Evolutionary conservation across 805 yeast genomes (phyloP).

Genomic region (Isabelozyma rhagii): DNA sequence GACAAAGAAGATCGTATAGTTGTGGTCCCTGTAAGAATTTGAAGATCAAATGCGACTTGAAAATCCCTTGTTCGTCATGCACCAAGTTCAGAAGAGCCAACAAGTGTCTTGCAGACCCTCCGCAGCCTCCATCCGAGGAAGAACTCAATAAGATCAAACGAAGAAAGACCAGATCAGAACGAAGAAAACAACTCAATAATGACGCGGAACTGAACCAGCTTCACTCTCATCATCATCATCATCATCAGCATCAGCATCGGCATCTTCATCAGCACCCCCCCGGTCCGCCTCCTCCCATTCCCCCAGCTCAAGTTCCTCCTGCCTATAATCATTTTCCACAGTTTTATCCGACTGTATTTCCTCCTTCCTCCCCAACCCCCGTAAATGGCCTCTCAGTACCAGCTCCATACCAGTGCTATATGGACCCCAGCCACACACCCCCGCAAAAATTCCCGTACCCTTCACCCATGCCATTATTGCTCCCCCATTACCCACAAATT

Average conservation of each 20-base stretch:
- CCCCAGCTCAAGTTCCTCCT: no score
- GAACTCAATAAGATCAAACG: conserved; percentile 30
- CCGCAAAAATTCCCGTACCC: neutral
- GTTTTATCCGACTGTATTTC: no score
- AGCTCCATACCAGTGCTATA: neutral
- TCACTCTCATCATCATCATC: neutral
- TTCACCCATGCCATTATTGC: neutral
- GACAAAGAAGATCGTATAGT: conserved; percentile 49
- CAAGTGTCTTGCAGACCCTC: conserved; percentile 38
- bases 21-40: conserved; percentile 56
- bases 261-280: neutral
- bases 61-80: conserved; percentile 48
- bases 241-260: neutral
- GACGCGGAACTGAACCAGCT: neutral
- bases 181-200: conserved; percentile 6
- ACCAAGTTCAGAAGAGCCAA: conserved; percentile 31
- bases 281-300: neutral
- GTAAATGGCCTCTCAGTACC: neutral
- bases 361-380: neutral
- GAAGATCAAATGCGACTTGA: conserved; percentile 52
- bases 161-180: conserved; percentile 18
- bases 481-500: neutral
- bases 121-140: conserved; percentile 43
- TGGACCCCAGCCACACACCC: no score
- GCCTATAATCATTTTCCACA: neutral